Conservation (phyloP, 257 asterid genomes). For the Petunia secreta region DNA sequence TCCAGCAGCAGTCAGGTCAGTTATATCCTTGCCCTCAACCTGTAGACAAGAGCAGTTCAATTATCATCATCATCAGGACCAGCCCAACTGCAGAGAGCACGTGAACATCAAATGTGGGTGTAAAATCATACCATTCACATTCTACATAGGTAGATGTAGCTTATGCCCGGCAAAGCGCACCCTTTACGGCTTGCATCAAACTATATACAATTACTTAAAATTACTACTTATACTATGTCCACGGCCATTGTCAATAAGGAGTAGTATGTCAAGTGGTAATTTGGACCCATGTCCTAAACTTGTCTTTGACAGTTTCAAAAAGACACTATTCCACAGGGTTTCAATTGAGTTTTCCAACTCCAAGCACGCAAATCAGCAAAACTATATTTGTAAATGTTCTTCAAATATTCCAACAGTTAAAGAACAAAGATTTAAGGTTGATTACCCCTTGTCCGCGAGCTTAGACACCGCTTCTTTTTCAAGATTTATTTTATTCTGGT, state of each 20-base stretch:
- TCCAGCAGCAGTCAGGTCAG: slow-evolving; percentile 37
- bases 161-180: neutral
- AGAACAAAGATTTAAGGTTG: neutral
- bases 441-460: slow-evolving; percentile 21
- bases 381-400: neutral
- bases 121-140: neutral
- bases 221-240: neutral
- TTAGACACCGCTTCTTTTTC: neutral
- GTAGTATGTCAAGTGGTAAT: neutral
- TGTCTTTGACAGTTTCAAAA: neutral
- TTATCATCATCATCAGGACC: slow-evolving; percentile 48
- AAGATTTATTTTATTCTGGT: too few relatives aligned
- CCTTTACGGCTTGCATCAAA: neutral
- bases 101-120: neutral
- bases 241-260: neutral
- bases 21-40: slow-evolving; percentile 47
- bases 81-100: slow-evolving; percentile 25
- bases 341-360: neutral
- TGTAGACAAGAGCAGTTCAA: slow-evolving; percentile 40
- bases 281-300: neutral
- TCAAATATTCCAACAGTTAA: neutral
- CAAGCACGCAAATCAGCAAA: neutral
- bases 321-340: neutral
- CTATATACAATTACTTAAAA: neutral
- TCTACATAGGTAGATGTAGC: neutral